Conservation (phyloP, 208 protist species). For the Endotrypanum monterogeii region DNA sequence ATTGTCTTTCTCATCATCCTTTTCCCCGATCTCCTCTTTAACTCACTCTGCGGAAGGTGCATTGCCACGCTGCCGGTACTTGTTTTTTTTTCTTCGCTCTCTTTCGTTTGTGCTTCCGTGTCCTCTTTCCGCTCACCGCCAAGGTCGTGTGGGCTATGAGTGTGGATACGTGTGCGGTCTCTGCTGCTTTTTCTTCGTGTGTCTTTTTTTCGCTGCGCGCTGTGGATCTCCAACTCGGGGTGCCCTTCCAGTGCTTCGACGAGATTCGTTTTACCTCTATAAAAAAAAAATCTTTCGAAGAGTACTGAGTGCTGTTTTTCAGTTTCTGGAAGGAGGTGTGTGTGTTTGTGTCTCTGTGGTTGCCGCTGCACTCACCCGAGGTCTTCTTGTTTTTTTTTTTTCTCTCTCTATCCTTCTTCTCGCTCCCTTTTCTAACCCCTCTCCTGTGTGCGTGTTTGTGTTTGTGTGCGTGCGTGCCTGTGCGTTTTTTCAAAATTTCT, state of each 20-base stretch:
- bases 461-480: too few species aligned
- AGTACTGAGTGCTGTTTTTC: not conserved
- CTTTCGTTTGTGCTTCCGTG: not conserved
- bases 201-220: not conserved
- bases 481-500: not conserved
- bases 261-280: not conserved
- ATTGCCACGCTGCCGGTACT: not conserved
- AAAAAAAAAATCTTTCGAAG: not conserved
- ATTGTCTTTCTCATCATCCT: not conserved
- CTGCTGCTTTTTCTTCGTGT: constrained; percentile 4
- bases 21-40: not conserved
- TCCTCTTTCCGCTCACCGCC: not conserved
- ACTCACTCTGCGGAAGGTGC: not conserved
- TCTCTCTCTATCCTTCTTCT: not conserved
- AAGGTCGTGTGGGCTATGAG: not conserved
- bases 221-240: not conserved
- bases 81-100: not conserved
- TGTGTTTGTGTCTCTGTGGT: not conserved
- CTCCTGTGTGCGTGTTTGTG: not conserved
- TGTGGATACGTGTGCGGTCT: not conserved
- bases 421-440: not conserved
- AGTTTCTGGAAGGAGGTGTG: not conserved
- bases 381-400: not conserved
- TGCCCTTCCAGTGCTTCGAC: not conserved
- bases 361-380: not conserved